Percentiles rank a stretch among this genome's conserved stretches.
Evolutionary conservation across 2,329 filamentous ascomycete genomes (phyloP).

Genomic region (Pseudocercospora cruenta): DNA sequence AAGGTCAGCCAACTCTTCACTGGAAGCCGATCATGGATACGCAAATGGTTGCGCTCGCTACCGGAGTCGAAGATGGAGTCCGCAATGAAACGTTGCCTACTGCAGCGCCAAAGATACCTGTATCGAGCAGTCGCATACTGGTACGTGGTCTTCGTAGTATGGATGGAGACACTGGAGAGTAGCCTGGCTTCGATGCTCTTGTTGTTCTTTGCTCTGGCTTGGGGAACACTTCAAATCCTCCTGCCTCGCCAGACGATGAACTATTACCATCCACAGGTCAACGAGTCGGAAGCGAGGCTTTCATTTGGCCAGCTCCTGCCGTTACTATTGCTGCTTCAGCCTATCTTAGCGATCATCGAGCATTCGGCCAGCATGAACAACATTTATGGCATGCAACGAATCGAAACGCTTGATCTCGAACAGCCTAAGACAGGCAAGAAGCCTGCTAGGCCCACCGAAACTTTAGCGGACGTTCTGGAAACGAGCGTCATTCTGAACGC

Average conservation of each 20-base stretch:
- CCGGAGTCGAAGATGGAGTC: conserved; percentile 5
- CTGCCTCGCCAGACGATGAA: neutral
- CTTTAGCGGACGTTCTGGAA: neutral
- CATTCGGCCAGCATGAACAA: neutral
- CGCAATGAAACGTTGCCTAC: neutral
- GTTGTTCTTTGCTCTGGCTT: conserved; percentile 3
- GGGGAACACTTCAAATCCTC: conserved; percentile 10
- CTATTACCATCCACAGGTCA: neutral
- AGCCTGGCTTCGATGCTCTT: conserved; percentile 4
- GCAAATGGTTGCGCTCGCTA: neutral
- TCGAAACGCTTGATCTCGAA: no score
- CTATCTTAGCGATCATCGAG: conserved; percentile 1
- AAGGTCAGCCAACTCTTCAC: conserved; percentile 19
- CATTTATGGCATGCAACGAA: no score
- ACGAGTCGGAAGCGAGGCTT: neutral
- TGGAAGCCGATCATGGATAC: neutral
- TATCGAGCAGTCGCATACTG: neutral
- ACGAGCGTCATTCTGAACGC: neutral
- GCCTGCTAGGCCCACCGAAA: no score
- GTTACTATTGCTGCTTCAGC: conserved; percentile 12
- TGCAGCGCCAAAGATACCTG: neutral
- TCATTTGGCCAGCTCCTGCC: conserved; percentile 14
- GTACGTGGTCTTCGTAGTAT: neutral
- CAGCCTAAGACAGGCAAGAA: no score
- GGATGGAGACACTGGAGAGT: conserved; percentile 8